phyloP scores from a whole-genome alignment of 208 protist genomes.

The Polymyxa betae region DNA sequence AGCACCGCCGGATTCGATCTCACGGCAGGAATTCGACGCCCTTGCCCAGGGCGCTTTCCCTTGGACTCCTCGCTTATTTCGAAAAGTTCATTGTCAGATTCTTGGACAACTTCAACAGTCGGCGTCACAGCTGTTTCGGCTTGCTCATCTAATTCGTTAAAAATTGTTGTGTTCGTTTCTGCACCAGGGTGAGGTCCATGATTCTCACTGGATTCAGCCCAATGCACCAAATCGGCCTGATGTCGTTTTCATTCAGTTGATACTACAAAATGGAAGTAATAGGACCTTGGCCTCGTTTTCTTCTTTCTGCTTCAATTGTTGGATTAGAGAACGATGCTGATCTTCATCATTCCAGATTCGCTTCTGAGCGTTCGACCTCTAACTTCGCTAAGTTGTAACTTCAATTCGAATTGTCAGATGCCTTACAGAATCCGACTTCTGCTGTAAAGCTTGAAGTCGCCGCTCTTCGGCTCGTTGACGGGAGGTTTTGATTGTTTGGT shows the following conservation, averaged over 20 bases:
- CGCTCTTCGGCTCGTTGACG: not conserved
- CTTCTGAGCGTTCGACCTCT: not conserved
- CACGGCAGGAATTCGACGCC: not conserved
- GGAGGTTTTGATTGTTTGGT: not conserved
- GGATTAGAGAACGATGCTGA: not conserved
- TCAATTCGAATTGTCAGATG: not conserved
- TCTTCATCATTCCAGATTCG: not conserved
- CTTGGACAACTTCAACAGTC: not conserved
- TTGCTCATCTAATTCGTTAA: not conserved
- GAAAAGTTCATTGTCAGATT: not conserved
- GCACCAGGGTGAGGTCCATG: no score
- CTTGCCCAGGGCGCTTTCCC: not conserved
- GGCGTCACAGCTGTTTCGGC: not conserved
- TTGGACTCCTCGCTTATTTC: not conserved
- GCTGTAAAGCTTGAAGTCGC: not conserved
- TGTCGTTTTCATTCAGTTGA: not conserved
- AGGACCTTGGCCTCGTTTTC: not conserved
- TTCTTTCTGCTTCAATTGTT: not conserved
- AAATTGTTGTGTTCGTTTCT: not conserved
- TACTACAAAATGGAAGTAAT: not conserved
- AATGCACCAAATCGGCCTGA: constrained; percentile 14
- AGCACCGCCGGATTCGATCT: not conserved
- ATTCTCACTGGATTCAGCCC: not conserved
- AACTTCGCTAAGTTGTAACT: not conserved
- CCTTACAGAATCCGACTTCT: not conserved